Evolutionary conservation across 1,284 basidiomycete genomes (phyloP).

Genomic region (Exsudoporus floridanus): DNA sequence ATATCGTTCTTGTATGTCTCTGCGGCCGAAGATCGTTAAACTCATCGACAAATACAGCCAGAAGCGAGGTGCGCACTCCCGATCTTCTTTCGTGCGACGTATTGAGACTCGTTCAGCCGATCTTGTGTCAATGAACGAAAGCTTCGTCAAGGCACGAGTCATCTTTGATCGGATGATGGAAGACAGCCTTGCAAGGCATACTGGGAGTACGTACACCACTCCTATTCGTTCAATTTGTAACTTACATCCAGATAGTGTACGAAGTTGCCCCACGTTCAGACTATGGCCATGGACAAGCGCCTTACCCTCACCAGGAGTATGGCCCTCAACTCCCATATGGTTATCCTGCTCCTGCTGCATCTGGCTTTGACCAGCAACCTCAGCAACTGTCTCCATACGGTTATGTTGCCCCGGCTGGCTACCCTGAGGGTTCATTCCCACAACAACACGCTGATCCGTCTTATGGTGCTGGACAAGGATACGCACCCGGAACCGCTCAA

Average conservation of each 20-base stretch:
- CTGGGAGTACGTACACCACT: conserved; percentile 46
- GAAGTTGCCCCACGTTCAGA: conserved; percentile 25
- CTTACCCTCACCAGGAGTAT: conserved; percentile 32
- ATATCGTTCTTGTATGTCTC: conserved; percentile 84
- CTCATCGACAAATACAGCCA: conserved; percentile 98
- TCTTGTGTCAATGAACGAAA: conserved; percentile 87
- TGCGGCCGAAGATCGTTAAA: conserved; percentile 93
- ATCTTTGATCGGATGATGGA: conserved; percentile 93
- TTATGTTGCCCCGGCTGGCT: conserved; percentile 42
- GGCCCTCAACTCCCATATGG: conserved; percentile 40
- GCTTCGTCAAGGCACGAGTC: conserved; percentile 77
- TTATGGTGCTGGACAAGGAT: conserved; percentile 36
- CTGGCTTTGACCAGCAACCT: conserved; percentile 46
- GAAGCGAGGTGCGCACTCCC: conserved; percentile 64
- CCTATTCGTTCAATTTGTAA: conserved; percentile 6
- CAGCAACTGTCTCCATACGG: conserved; percentile 31
- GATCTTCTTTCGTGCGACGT: background rate
- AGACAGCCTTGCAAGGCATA: conserved; percentile 76
- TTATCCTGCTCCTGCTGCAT: conserved; percentile 39
- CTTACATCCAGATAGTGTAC: conserved; percentile 27
- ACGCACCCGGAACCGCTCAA: conserved; percentile 25
- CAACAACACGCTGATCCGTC: conserved; percentile 38
- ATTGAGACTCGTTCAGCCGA: conserved; percentile 53
- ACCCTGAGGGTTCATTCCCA: conserved; percentile 32
- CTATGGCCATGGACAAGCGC: conserved; percentile 21